Conservation (phyloP, 208 protist genomes). For the Leishmania gerbilli region DNA sequence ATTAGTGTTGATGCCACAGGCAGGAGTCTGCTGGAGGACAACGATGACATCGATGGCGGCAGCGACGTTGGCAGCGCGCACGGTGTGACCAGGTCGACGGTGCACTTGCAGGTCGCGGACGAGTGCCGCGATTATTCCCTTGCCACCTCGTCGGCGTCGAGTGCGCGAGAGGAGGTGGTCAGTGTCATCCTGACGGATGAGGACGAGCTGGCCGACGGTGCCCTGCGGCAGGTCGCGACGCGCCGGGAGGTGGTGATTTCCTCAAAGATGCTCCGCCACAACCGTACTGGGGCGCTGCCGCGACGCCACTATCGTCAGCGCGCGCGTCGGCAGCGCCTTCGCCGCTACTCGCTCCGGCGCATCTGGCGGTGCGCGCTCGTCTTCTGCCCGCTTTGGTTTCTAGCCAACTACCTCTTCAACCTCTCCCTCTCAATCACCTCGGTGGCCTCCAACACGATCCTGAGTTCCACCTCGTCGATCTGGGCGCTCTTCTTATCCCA, state of each 20-base stretch:
- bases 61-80: background rate
- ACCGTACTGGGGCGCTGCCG: background rate
- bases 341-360: conserved; percentile 64
- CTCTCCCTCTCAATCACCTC: conserved; percentile 83
- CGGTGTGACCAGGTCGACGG: background rate
- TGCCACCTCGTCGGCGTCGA: conserved; percentile 28
- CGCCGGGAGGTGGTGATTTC: conserved; percentile 11
- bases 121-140: conserved; percentile 37
- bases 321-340: conserved; percentile 45
- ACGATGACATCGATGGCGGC: conserved; percentile 23
- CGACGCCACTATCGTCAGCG: conserved; percentile 22
- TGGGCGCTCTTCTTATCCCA: conserved; percentile 85
- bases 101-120: conserved; percentile 20
- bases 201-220: conserved; percentile 2
- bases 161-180: conserved; percentile 36
- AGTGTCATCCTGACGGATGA: conserved; percentile 33
- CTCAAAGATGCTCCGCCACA: conserved; percentile 14
- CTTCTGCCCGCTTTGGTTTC: conserved; percentile 92
- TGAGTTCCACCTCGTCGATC: conserved; percentile 86
- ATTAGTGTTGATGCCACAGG: background rate
- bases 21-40: conserved; percentile 20
- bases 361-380: conserved; percentile 70
- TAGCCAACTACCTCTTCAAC: conserved; percentile 93
- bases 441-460: conserved; percentile 88
- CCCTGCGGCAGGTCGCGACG: conserved; percentile 4